Evolutionary conservation across 202 grass and related monocot species (phyloP).

Genomic region (Carex arenaria): DNA sequence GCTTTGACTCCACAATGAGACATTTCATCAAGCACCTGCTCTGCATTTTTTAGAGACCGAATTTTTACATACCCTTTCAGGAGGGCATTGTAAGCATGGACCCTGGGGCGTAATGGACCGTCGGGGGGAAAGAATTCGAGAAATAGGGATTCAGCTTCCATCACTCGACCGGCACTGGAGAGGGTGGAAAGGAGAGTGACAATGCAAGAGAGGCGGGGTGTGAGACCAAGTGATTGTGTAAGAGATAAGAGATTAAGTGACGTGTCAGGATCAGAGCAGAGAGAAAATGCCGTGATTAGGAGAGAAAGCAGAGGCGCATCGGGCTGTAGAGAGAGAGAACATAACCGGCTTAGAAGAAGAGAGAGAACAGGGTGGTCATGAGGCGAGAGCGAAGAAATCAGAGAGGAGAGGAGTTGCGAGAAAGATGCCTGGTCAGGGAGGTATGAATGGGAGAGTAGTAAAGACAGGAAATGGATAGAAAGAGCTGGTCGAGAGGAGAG

Average conservation of each 20-base stretch:
- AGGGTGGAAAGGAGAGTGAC: conserved; percentile 74
- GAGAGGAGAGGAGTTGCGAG: conserved; percentile 72
- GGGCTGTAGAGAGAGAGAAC: conserved; percentile 64
- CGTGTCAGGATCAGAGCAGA: conserved; percentile 51
- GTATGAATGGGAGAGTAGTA: conserved; percentile 61
- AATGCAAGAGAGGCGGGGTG: conserved; percentile 71
- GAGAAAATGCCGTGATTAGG: conserved; percentile 78
- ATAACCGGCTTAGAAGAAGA: conserved; percentile 50
- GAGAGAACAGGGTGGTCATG: conserved; percentile 57
- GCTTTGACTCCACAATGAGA: conserved; percentile 54
- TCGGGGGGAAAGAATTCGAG: conserved; percentile 76
- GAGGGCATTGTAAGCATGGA: conserved; percentile 81
- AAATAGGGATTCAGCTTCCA: conserved; percentile 84
- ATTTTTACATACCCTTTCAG: conserved; percentile 86
- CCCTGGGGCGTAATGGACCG: conserved; percentile 52
- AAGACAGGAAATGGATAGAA: conserved; percentile 55
- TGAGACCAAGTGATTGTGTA: conserved; percentile 77
- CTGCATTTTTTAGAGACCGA: conserved; percentile 64
- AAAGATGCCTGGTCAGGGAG: conserved; percentile 74
- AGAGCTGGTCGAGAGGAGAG: conserved; percentile 60
- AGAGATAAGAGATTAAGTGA: conserved; percentile 66
- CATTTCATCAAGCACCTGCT: conserved; percentile 85
- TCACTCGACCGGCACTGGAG: conserved; percentile 47
- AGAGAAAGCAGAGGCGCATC: conserved; percentile 77
- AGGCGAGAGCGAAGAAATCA: conserved; percentile 70